These are phyloP conservation scores for Zymoseptoria brevis DNA, from an alignment of 2,329 filamentous ascomycete genomes.

Conservation along the genomic window DNA sequence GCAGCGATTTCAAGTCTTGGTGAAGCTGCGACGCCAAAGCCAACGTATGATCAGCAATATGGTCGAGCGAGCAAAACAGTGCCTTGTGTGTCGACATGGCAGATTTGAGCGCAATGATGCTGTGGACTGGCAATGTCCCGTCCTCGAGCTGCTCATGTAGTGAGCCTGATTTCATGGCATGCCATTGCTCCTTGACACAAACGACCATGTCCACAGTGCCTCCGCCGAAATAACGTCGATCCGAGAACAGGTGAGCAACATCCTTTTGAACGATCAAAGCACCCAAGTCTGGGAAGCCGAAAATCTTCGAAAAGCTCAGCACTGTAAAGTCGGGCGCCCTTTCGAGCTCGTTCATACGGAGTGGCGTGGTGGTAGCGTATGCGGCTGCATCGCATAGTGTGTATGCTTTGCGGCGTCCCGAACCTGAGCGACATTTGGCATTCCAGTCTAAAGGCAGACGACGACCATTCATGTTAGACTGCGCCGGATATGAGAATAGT, in stretches of 20 bases:
- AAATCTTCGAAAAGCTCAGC: slow-evolving; percentile 94
- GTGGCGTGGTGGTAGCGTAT: slow-evolving; percentile 64
- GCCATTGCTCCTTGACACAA: slow-evolving; percentile 65
- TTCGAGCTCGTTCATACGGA: slow-evolving; percentile 58
- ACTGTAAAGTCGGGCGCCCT: slow-evolving; percentile 74
- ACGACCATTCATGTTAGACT: slow-evolving; percentile 86
- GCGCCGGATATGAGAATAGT: slow-evolving; percentile 76
- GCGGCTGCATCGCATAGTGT: slow-evolving; percentile 80
- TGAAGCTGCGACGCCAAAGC: slow-evolving; percentile 56
- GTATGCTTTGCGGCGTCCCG: slow-evolving; percentile 35
- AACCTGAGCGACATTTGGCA: not conserved
- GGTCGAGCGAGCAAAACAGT: slow-evolving; percentile 60
- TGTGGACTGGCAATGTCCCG: slow-evolving; percentile 85
- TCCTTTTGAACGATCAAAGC: slow-evolving; percentile 72
- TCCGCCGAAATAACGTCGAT: slow-evolving; percentile 79
- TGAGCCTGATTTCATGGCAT: slow-evolving; percentile 61
- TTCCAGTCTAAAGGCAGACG: slow-evolving; percentile 65
- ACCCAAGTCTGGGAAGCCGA: slow-evolving; percentile 88
- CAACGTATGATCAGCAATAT: slow-evolving; percentile 62
- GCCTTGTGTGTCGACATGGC: slow-evolving; percentile 62
- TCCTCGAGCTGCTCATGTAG: slow-evolving; percentile 83
- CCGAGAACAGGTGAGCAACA: slow-evolving; percentile 53
- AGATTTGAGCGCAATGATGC: slow-evolving; percentile 69
- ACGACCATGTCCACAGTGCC: slow-evolving; percentile 90
- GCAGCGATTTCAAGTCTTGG: slow-evolving; percentile 49